These are phyloP conservation scores for Talaromyces proteolyticus DNA, from an alignment of 495 filamentous ascomycete genomes.

Conservation along the genomic window DNA sequence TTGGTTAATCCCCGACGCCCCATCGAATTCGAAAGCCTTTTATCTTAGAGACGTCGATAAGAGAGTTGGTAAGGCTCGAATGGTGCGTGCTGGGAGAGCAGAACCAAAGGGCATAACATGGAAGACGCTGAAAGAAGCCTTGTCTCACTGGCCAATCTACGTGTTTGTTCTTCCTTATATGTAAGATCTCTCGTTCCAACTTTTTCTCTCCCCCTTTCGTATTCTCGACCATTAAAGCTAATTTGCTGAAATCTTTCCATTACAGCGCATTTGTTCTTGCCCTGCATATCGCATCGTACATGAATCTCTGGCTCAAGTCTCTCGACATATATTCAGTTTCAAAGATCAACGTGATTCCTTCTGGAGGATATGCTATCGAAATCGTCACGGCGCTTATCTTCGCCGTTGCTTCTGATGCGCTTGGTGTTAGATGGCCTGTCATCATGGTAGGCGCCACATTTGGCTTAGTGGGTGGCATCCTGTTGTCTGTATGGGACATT, in stretches of 20 bases:
- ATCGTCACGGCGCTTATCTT: constrained; percentile 19
- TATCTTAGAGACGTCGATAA: neutral
- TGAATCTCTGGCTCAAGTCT: constrained; percentile 28
- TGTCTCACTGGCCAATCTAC: neutral
- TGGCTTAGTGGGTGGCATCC: neutral
- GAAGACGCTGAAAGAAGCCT: neutral
- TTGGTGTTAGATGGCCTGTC: constrained; percentile 1
- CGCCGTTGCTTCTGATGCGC: neutral
- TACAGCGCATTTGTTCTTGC: constrained; percentile 5
- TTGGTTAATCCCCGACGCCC: neutral
- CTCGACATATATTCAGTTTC: neutral
- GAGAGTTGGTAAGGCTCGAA: neutral
- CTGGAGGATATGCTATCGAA: constrained; percentile 33
- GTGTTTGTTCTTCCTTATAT: constrained; percentile 1
- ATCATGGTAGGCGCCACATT: constrained; percentile 1
- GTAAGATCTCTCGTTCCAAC: neutral
- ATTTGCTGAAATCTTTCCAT: no score
- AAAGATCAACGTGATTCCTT: constrained; percentile 35
- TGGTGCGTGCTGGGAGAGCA: neutral
- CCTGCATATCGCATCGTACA: constrained; percentile 1
- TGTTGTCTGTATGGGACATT: constrained; percentile 4
- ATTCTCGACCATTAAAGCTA: no score
- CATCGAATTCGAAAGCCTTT: neutral
- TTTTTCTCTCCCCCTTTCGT: no score
- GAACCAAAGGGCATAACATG: neutral